Conservation (phyloP, 164 flowering plant species). For the Nymphaea colorata region DNA sequence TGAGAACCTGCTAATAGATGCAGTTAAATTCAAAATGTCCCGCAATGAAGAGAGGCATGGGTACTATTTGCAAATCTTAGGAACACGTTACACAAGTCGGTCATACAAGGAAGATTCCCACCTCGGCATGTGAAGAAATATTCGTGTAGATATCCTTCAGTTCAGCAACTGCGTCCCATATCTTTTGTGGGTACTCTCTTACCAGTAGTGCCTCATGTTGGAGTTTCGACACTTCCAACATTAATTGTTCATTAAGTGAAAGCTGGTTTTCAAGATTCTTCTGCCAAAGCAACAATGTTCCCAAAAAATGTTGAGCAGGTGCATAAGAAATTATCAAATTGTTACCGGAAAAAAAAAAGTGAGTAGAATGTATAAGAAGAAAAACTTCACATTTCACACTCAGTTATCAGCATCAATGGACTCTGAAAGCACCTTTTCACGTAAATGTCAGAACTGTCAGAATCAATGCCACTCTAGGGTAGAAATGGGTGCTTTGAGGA, state of each 20-base stretch:
- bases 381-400: no score
- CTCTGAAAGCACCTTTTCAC: no score
- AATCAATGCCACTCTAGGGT: no score
- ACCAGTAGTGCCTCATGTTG: conserved; percentile 39
- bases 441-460: no score
- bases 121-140: conserved; percentile 43
- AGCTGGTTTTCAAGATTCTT: conserved; percentile 37
- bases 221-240: conserved; percentile 43
- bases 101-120: conserved; percentile 12
- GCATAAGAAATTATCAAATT: neutral
- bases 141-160: conserved; percentile 60
- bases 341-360: neutral
- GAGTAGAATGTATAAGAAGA: neutral
- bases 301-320: neutral
- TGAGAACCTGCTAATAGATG: conserved; percentile 28
- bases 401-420: no score
- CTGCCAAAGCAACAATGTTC: conserved; percentile 20
- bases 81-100: neutral
- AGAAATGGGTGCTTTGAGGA: no score
- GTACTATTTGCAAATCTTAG: neutral
- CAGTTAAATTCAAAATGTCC: no score
- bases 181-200: conserved; percentile 40
- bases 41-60: no score
- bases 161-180: conserved; percentile 40
- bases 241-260: conserved; percentile 34